phyloP scores from a whole-genome alignment of 1,284 basidiomycete species.

The Puccinia triticina region DNA sequence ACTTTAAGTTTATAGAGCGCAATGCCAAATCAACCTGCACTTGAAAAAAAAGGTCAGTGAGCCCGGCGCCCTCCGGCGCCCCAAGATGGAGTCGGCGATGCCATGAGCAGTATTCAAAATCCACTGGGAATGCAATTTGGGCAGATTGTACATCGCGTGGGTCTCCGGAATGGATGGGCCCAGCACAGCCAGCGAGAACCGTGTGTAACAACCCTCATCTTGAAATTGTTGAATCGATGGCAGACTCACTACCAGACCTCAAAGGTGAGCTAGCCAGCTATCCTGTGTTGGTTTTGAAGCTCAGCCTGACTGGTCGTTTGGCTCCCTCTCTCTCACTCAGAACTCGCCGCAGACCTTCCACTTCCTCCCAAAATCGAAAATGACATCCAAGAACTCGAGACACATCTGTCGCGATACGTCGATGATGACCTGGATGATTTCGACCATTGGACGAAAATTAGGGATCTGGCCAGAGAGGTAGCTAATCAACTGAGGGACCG shows the following conservation, averaged over 20 bases:
- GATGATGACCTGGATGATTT: slow-evolving; percentile 3
- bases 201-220: not conserved
- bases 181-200: not conserved
- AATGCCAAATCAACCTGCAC: no score
- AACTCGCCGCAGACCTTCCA: slow-evolving; percentile 21
- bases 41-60: no score
- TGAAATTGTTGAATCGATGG: not conserved
- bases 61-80: no score
- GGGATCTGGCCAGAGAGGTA: not conserved
- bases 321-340: slow-evolving; percentile 5
- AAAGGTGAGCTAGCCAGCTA: not conserved
- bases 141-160: not conserved
- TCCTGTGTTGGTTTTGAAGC: not conserved
- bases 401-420: not conserved
- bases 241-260: not conserved
- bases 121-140: no score
- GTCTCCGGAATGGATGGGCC: not conserved
- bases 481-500: slow-evolving; percentile 44
- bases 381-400: slow-evolving; percentile 17
- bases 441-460: not conserved
- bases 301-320: slow-evolving; percentile 1
- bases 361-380: slow-evolving; percentile 26
- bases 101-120: slow-evolving; percentile 17
- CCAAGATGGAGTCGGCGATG: no score
- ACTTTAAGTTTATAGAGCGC: no score